Evolutionary conservation across 768 basidiomycete species (phyloP), one percentile per base, ranked within the genome.

Genomic region (Cystofilobasidium bisporidii): DNA sequence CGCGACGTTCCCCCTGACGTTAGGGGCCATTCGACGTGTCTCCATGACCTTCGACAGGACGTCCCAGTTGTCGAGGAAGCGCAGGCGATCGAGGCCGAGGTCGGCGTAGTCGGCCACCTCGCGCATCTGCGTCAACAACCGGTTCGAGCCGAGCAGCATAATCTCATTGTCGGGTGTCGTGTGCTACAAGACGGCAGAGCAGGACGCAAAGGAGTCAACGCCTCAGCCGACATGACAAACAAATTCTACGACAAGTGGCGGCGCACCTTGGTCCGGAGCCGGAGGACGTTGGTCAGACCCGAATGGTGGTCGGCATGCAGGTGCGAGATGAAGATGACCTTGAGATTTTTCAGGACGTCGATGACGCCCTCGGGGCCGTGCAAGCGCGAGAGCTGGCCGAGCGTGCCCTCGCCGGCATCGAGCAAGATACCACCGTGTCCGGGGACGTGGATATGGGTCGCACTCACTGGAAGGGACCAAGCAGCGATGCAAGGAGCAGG

Each of bases 231-330:
- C 18, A 26, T 17, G 40, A 41, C 40, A n/a, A n/a, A n/a, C n/a
- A n/a, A n/a, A n/a, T n/a, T n/a, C n/a, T n/a, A n/a, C 14, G 64
- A 48, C 32, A 28, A 70, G 73, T 17, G 9, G 76, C n/a, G 12
- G 58, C 80, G 48, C 69, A 91, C 93, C 77, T 80, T 78, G 62
- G 81, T 82, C 64, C 94, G 82, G 78, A 86, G 83, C 0, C 83
- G 79, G 22, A 98, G 79, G 11, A 98, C 78, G 67, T 85, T 84
- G 0, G 85, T 81, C 40, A 93, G 75, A 11, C 94, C 93, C 47
- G 87, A 82, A 74, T 96, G 93, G 76, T 97, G 94, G 74, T 97
- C 94, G 0, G 83, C 93, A 73, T 96, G 94, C 71, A 87, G 82
- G 75, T 98, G 94, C 69, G 88, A 91, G 69, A 94, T 80, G 75